Evolutionary conservation across 371 early-diverging fungal genomes (phyloP), one percentile per base, ranked within the genome.

Genomic region (Actinomortierella ambigua): DNA sequence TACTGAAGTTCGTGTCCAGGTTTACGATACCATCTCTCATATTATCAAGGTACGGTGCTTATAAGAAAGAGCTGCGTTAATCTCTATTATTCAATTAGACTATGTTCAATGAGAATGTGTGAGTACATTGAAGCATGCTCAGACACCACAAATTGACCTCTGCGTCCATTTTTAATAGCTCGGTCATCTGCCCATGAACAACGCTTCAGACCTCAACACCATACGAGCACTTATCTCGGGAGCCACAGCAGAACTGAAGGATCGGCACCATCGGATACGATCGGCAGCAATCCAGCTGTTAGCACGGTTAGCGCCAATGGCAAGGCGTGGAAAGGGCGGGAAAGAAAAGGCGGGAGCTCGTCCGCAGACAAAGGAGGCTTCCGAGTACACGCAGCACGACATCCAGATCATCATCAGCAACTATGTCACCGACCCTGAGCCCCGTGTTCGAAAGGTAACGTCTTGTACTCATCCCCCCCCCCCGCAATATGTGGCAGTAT

Each of bases 381-480:
- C 43, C 41, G 66, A 59, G 0, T 73, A 67, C 23, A 63, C 75
- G 3, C 63, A 60, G 17, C 42, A 67, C 23, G 75, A 67, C n/a
- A 60, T 82, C 6, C 86, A 85, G 43, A 75, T 75, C n/a, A 67
- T 83, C 7, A 70, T 85, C 22, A 82, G 84, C 43, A 79, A 80
- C 43, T 84, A 82, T 61, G 81, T 80, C 9, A 69, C 77, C 6
- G 86, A 85, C 47, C 79, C 77, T 40, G 86, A 85, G 27, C 83
- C 83, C 1, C 64, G 81, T 26, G 86, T 85, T 18, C 54, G 86
- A 65, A 83, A 82, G 77, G 84, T 83, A 77, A 56, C 6, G 22
- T 15, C 20, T 8, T 46, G 6, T 6, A 46, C 11, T 34, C 34
- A 34, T 34, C 11, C 34, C 11, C 11, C 34, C 4, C 11, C 11